Conservation (phyloP, 2,329 filamentous ascomycete genomes). For the Boeremia lycopersici region DNA sequence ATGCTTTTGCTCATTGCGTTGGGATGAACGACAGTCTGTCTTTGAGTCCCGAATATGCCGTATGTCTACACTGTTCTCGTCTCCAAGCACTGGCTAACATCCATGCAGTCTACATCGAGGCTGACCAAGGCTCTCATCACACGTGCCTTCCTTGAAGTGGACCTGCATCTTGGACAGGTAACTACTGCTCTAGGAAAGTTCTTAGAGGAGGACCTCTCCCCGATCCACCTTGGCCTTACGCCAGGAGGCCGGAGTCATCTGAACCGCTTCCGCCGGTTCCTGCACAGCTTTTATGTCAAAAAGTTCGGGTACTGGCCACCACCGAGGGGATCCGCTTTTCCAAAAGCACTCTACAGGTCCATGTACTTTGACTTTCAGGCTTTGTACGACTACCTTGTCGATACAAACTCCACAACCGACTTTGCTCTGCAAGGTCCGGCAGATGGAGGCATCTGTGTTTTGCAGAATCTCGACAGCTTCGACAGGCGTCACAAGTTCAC, state of each 20-base stretch:
- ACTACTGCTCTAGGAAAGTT: constrained; percentile 68
- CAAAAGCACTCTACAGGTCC: constrained; percentile 62
- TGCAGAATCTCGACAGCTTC: constrained; percentile 72
- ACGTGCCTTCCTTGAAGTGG: constrained; percentile 68
- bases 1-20: constrained; percentile 78
- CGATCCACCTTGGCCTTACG: constrained; percentile 68
- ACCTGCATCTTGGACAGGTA: constrained; percentile 64
- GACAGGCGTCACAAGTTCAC: constrained; percentile 65
- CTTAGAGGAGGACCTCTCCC: constrained; percentile 72
- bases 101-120: constrained; percentile 47
- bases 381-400: constrained; percentile 73
- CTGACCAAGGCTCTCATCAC: constrained; percentile 70
- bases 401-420: constrained; percentile 60
- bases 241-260: constrained; percentile 68
- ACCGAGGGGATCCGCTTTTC: constrained; percentile 57
- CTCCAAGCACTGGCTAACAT: constrained; percentile 1
- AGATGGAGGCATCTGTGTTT: constrained; percentile 71
- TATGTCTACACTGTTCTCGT: constrained; percentile 45
- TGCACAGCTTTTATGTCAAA: constrained; percentile 69
- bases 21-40: constrained; percentile 72
- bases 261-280: constrained; percentile 72
- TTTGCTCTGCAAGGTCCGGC: constrained; percentile 60
- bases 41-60: constrained; percentile 64
- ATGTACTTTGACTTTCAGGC: constrained; percentile 74
- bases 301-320: constrained; percentile 77